Percentiles rank a stretch among this genome's conserved stretches.
Evolutionary conservation across 2,329 filamentous ascomycete species (phyloP).

Genomic region (Neoarthrinium moseri): DNA sequence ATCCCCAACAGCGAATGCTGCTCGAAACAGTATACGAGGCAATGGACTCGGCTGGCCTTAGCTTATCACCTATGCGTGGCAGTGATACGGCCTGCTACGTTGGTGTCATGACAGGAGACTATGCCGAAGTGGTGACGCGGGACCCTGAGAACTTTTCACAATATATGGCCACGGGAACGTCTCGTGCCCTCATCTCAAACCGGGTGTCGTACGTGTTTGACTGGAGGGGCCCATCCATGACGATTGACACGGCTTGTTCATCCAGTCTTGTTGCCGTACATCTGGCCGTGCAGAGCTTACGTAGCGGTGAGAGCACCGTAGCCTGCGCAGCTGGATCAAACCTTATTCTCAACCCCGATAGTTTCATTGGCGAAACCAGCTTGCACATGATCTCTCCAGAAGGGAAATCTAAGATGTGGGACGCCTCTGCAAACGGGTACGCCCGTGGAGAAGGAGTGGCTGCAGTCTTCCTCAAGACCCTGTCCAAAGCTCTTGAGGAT

Average conservation of each 20-base stretch:
- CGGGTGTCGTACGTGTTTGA: constrained; percentile 10
- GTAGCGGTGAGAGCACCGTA: neutral
- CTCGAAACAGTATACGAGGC: constrained; percentile 40
- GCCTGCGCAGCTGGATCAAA: constrained; percentile 5
- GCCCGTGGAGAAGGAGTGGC: constrained; percentile 34
- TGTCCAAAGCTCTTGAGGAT: constrained; percentile 36
- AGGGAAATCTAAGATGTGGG: constrained; percentile 29
- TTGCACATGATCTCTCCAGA: constrained; percentile 16
- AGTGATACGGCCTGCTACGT: constrained; percentile 19
- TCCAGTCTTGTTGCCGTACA: constrained; percentile 7
- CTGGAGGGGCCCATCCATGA: constrained; percentile 9
- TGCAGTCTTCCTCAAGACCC: constrained; percentile 36
- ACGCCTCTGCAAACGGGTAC: constrained; percentile 30
- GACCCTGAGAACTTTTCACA: neutral
- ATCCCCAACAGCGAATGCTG: constrained; percentile 36
- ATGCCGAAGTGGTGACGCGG: neutral
- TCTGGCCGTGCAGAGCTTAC: constrained; percentile 1
- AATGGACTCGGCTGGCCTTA: constrained; percentile 20
- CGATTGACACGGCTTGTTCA: constrained; percentile 10
- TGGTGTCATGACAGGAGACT: constrained; percentile 23
- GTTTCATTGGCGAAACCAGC: constrained; percentile 4
- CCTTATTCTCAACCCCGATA: neutral
- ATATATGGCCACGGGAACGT: constrained; percentile 5
- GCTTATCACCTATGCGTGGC: constrained; percentile 7
- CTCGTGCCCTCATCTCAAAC: constrained; percentile 3